Percentiles rank a stretch among this genome's conserved stretches.
Conservation (phyloP, 805 yeast species). For the Saccharomycopsis synnaedendra region DNA sequence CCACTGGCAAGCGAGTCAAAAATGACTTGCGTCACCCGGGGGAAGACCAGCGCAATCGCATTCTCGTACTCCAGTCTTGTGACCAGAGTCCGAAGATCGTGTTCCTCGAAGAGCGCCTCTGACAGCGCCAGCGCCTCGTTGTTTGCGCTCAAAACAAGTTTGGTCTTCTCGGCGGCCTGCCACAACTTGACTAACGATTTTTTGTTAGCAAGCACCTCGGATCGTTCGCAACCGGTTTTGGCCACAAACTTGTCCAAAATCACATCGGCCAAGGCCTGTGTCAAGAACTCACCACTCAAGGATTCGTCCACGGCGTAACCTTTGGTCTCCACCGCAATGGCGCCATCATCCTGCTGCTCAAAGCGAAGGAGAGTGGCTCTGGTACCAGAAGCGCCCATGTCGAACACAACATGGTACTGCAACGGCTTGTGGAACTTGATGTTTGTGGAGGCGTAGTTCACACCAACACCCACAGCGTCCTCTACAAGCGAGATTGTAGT, state of each 20-base stretch:
- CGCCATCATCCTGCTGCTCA: slow-evolving; percentile 30
- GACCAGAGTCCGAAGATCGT: slow-evolving; percentile 59
- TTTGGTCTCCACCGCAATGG: slow-evolving; percentile 46
- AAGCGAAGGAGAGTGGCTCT: slow-evolving; percentile 76
- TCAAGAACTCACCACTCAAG: slow-evolving; percentile 70
- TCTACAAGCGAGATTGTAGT: slow-evolving; percentile 54
- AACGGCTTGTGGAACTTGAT: slow-evolving; percentile 29
- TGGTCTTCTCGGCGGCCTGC: slow-evolving; percentile 84
- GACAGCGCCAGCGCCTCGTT: slow-evolving; percentile 64
- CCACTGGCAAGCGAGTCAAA: slow-evolving; percentile 33
- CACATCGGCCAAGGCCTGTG: slow-evolving; percentile 50
- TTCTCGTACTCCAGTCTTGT: slow-evolving; percentile 77
- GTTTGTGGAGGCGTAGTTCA: slow-evolving; percentile 56
- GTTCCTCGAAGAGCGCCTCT: slow-evolving; percentile 63
- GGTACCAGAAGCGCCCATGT: slow-evolving; percentile 89
- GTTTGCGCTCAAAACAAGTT: slow-evolving; percentile 80
- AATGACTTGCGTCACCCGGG: slow-evolving; percentile 44
- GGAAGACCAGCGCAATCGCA: slow-evolving; percentile 30
- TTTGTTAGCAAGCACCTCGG: slow-evolving; percentile 31
- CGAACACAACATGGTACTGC: slow-evolving; percentile 65
- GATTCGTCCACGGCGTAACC: slow-evolving; percentile 59
- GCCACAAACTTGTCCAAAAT: slow-evolving; percentile 48
- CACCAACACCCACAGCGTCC: slow-evolving; percentile 88
- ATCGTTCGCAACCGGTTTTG: slow-evolving; percentile 20
- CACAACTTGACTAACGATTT: slow-evolving; percentile 57